Base-by-base conservation (phyloP, 176 grass and related monocot genomes). In the Metroxylon sagu region DNA sequence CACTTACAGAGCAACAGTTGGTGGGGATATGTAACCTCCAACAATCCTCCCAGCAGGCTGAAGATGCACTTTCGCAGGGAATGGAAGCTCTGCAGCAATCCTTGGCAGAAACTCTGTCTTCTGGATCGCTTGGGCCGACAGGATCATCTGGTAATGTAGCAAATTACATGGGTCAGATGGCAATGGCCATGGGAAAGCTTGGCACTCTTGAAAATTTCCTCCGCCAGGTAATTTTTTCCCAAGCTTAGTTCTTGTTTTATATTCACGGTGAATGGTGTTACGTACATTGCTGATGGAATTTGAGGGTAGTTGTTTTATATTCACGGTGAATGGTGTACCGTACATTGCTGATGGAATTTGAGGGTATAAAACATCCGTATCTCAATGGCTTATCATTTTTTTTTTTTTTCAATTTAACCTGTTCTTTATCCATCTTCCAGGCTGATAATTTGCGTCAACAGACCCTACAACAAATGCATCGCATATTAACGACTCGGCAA, bases 151-250 rank as follows among this genome's bases (percentile, higher is more conserved):
- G 85, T 54, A 83, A 85, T 69, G 89, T 95, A 58, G 85, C 89
- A 64, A 95, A 82, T 76, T 95, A 95, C 68, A 95, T 89, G 85
- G 89, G 89, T 63, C 89, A 95, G 53, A 89, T 95, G 89, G 89
- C 89, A 18, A 95, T 95, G 89, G 89, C 89, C 29, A 95, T 95
- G 85, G 89, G 89, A 53, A 95, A 95, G 71, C 81, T 95, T 23
- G 89, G 85, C 16, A 95, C 81, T 54, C 81, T 95, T 49, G 89
- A 95, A 68, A 95, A 84, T 70, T 95, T 95, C 66, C 81, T 95
- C 49, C 85, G 72, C 7, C 89, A 95, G 85, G 89, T 95, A 77
- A 71, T 63, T 60, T 30, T 14, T 6, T 26, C 16, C 57, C 58
- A 27, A 43, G 10, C 35, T 43, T 43, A 43, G 35, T 10, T 43